Evolutionary conservation across 2,329 filamentous ascomycete species (phyloP).

Genomic region (Chrysosporium queenslandicum): DNA sequence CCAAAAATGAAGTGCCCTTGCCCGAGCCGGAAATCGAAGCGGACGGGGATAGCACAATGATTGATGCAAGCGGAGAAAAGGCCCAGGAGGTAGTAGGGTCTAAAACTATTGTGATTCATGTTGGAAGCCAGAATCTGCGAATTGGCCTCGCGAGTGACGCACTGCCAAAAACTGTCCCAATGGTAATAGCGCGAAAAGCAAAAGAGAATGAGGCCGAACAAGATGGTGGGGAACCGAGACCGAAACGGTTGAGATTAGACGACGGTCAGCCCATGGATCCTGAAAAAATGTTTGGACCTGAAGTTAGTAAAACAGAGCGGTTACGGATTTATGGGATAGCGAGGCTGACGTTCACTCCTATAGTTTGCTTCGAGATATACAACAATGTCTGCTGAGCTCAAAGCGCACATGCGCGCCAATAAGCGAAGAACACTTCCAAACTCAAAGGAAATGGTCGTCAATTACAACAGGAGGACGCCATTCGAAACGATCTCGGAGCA

Average conservation of each 20-base stretch:
- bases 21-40: slow-evolving; percentile 36
- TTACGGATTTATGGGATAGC: not conserved
- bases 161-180: slow-evolving; percentile 84
- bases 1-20: slow-evolving; percentile 55
- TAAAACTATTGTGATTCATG: slow-evolving; percentile 88
- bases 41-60: slow-evolving; percentile 48
- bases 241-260: slow-evolving; percentile 53
- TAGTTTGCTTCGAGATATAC: slow-evolving; percentile 58
- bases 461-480: slow-evolving; percentile 77
- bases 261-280: slow-evolving; percentile 42
- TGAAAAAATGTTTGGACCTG: slow-evolving; percentile 80
- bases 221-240: slow-evolving; percentile 66
- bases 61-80: slow-evolving; percentile 45
- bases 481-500: slow-evolving; percentile 85
- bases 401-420: slow-evolving; percentile 80
- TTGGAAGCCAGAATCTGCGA: slow-evolving; percentile 87
- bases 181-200: slow-evolving; percentile 76
- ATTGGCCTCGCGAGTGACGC: slow-evolving; percentile 95
- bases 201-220: slow-evolving; percentile 73
- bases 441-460: slow-evolving; percentile 88
- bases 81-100: slow-evolving; percentile 60
- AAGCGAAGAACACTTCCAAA: slow-evolving; percentile 95
- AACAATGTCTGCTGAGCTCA: slow-evolving; percentile 76
- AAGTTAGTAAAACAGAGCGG: slow-evolving; percentile 44
- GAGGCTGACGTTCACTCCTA: not conserved